A percentile compares a stretch with the other conserved stretches of the same genome.
Evolutionary conservation across 2,329 filamentous ascomycete genomes (phyloP).

Genomic region (Fusarium acutatum): DNA sequence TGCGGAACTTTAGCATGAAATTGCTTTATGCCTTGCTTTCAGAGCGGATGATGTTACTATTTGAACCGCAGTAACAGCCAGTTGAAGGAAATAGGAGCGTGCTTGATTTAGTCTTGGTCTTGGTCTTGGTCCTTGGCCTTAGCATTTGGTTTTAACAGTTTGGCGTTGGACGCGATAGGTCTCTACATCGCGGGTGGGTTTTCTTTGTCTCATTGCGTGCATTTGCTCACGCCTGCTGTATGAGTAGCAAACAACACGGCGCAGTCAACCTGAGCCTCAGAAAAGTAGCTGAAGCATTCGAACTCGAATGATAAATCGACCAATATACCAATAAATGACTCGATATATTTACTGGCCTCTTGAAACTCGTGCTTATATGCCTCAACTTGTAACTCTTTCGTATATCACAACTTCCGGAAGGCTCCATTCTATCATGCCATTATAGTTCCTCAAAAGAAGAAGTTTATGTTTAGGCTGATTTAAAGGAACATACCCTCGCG

Average conservation of each 20-base stretch:
- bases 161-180: slow-evolving; percentile 14
- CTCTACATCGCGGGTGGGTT: neutral
- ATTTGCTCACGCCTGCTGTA: slow-evolving; percentile 17
- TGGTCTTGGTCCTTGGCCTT: neutral
- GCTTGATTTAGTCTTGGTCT: neutral
- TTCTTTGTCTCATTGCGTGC: slow-evolving; percentile 12
- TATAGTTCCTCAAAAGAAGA: too few relatives aligned
- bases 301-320: slow-evolving; percentile 13
- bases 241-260: slow-evolving; percentile 13
- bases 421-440: neutral
- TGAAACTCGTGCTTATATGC: neutral
- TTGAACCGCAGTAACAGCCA: neutral
- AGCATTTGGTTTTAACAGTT: slow-evolving; percentile 4
- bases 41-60: slow-evolving; percentile 12
- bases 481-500: neutral
- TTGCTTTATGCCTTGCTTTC: neutral
- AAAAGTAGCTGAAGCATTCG: slow-evolving; percentile 4
- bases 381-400: neutral
- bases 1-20: neutral
- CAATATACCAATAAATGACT: neutral
- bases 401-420: neutral
- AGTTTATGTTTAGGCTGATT: neutral
- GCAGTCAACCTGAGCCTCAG: slow-evolving; percentile 8
- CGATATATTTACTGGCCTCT: neutral
- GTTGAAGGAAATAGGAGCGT: slow-evolving; percentile 8